Evolutionary conservation across 2,329 filamentous ascomycete genomes (phyloP).

Genomic region (Penicillium sumatraense): DNA sequence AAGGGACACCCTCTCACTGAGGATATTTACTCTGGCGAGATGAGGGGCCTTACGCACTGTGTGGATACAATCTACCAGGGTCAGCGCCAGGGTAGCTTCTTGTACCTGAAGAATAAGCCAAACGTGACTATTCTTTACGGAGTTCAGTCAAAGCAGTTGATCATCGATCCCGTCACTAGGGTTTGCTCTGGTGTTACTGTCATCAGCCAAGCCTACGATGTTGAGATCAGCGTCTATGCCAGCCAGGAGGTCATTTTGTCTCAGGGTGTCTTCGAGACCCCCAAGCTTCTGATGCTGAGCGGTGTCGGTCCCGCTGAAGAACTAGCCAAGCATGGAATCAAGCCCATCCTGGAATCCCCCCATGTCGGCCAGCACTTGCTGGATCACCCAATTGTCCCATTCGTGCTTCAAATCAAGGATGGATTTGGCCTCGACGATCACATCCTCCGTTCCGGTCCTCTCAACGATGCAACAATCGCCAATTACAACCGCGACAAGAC

Average conservation of each 20-base stretch:
- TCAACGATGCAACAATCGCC: conserved; percentile 36
- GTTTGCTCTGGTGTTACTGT: conserved; percentile 56
- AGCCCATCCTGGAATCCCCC: conserved; percentile 31
- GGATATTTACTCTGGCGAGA: conserved; percentile 56
- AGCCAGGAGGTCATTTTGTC: conserved; percentile 53
- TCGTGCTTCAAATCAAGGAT: conserved; percentile 48
- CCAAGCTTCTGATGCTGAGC: conserved; percentile 55
- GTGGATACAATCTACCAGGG: conserved; percentile 62
- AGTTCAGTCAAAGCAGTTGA: conserved; percentile 55
- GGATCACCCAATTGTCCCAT: conserved; percentile 46
- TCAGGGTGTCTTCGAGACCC: conserved; percentile 56
- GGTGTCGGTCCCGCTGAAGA: conserved; percentile 47
- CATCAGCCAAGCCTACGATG: neutral
- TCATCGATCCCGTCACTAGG: conserved; percentile 51
- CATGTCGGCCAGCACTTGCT: conserved; percentile 33
- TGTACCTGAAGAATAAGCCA: conserved; percentile 58
- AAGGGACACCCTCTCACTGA: conserved; percentile 57
- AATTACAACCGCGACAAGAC: conserved; percentile 44
- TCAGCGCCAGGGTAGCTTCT: conserved; percentile 54
- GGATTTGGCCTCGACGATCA: conserved; percentile 43
- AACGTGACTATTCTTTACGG: conserved; percentile 56
- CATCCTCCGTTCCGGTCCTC: conserved; percentile 41
- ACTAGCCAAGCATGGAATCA: conserved; percentile 22
- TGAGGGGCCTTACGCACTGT: conserved; percentile 60
- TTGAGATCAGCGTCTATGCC: conserved; percentile 51